phyloP scores from a whole-genome alignment of 2,329 filamentous ascomycete species.

The Bretziella fagacearum region DNA sequence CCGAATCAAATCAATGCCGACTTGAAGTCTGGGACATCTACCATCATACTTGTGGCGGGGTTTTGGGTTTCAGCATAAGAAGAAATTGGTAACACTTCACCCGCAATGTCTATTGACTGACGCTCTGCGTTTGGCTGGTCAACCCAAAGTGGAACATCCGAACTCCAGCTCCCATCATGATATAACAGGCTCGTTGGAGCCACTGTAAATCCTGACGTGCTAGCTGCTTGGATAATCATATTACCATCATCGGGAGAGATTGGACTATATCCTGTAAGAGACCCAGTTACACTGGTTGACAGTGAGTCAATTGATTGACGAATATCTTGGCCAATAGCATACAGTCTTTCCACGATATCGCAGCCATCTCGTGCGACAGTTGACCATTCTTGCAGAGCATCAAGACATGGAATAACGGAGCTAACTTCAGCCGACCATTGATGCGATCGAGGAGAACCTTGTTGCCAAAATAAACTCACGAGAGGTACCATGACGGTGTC shows the following conservation, averaged over 20 bases:
- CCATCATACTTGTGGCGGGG: too few relatives aligned
- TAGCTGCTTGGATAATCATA: neutral
- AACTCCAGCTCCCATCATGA: neutral
- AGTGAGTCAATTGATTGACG: neutral
- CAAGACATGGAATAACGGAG: conserved; percentile 41
- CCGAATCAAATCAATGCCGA: too few relatives aligned
- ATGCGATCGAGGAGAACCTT: conserved; percentile 29
- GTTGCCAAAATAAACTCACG: conserved; percentile 56
- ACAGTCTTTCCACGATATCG: conserved; percentile 4
- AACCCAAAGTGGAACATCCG: neutral
- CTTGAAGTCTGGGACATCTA: too few relatives aligned
- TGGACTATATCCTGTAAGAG: neutral
- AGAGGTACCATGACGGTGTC: conserved; percentile 67
- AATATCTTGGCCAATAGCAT: neutral
- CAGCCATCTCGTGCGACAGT: neutral
- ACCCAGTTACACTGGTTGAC: neutral
- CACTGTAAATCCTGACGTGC: neutral
- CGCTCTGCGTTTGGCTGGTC: neutral
- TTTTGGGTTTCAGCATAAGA: too few relatives aligned
- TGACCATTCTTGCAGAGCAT: conserved; percentile 48
- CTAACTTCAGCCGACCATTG: conserved; percentile 42
- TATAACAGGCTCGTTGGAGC: neutral
- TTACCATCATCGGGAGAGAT: neutral
- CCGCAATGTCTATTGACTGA: neutral
- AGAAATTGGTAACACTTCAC: neutral